Conservation (phyloP, 805 yeast species). For the Barnettozyma sp. region DNA sequence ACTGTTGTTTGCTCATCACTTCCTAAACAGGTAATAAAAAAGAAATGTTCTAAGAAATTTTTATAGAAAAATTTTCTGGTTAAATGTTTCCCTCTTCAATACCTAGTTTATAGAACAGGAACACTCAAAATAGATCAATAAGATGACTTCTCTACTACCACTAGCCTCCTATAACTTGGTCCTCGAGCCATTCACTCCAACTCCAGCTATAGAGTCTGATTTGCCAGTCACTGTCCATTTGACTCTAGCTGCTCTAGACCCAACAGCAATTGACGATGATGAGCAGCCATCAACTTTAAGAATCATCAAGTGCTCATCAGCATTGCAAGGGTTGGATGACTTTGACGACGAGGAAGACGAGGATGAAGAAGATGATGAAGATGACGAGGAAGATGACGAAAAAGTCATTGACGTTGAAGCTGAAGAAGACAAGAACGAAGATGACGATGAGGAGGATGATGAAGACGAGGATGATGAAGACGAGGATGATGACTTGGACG, state of each 20-base stretch:
- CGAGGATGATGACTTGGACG: constrained; percentile 36
- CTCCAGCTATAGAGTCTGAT: constrained; percentile 78
- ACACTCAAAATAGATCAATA: constrained; percentile 1
- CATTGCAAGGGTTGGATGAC: no score
- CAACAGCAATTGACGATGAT: constrained; percentile 74
- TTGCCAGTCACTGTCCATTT: constrained; percentile 85
- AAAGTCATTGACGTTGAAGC: constrained; percentile 29
- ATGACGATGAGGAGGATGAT: constrained; percentile 40
- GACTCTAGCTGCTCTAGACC: constrained; percentile 94
- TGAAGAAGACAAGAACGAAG: constrained; percentile 34
- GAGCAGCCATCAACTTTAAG: constrained; percentile 84
- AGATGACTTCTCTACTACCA: constrained; percentile 77
- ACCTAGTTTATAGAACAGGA: no score
- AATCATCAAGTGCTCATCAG: constrained; percentile 61
- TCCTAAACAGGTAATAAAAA: constrained; percentile 21
- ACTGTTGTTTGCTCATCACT: constrained; percentile 15
- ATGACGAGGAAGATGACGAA: constrained; percentile 27
- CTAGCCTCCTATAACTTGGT: constrained; percentile 82
- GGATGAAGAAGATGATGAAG: constrained; percentile 35
- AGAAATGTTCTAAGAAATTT: constrained; percentile 7
- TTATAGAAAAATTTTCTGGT: constrained; percentile 2
- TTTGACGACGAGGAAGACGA: constrained; percentile 44
- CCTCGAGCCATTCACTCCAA: constrained; percentile 80
- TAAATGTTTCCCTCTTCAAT: constrained; percentile 5
- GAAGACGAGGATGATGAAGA: constrained; percentile 39